These are phyloP conservation scores for Penstemon davidsonii DNA, from an alignment of 257 asterid genomes.

Conservation along the genomic window DNA sequence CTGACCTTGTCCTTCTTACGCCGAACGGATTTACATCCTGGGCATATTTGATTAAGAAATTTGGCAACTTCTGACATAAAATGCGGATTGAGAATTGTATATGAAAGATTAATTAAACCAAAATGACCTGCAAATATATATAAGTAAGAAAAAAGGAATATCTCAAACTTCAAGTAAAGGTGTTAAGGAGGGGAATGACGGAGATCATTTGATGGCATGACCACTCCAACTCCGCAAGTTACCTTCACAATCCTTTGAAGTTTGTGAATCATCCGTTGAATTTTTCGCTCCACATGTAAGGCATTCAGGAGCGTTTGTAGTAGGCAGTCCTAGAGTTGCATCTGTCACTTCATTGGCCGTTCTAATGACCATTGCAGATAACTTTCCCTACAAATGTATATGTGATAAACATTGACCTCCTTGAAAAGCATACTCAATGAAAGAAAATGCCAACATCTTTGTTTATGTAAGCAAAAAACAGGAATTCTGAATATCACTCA, in stretches of 20 bases:
- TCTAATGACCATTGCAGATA: conserved; percentile 49
- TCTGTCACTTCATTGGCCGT: conserved; percentile 75
- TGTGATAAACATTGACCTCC: conserved; percentile 21
- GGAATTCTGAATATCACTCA: background rate
- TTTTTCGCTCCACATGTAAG: conserved; percentile 72
- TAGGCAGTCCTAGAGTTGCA: conserved; percentile 83
- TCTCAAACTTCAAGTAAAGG: conserved; percentile 17
- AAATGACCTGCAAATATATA: conserved; percentile 78
- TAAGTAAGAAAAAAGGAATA: background rate
- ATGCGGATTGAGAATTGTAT: conserved; percentile 76
- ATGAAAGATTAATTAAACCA: conserved; percentile 72
- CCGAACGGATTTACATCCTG: conserved; percentile 71
- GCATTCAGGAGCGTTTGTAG: conserved; percentile 53
- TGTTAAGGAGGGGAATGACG: conserved; percentile 10
- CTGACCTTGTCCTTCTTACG: conserved; percentile 43
- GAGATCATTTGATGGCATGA: conserved; percentile 26
- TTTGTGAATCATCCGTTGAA: conserved; percentile 37
- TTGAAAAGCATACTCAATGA: background rate
- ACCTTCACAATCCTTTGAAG: conserved; percentile 83
- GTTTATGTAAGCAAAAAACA: background rate
- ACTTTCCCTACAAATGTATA: conserved; percentile 50
- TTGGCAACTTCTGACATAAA: conserved; percentile 71
- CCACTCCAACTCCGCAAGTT: conserved; percentile 16
- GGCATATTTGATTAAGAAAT: conserved; percentile 80
- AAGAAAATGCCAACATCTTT: background rate